A percentile compares a stretch with the other conserved stretches of the same genome.
Conservation (phyloP, 768 basidiomycete genomes). For the Neoboletus magnificus region DNA sequence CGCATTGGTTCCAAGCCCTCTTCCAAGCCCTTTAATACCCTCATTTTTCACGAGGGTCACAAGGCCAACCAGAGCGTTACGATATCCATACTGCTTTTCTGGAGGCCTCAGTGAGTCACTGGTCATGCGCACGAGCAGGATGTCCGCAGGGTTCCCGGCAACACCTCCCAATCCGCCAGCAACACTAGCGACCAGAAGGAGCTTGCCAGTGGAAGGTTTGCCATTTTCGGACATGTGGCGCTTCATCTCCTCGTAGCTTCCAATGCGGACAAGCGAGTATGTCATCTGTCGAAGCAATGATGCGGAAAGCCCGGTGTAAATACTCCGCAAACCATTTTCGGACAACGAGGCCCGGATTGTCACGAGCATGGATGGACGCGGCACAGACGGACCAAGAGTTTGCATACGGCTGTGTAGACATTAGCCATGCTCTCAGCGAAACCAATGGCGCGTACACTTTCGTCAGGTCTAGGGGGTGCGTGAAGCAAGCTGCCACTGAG, state of each 20-base stretch:
- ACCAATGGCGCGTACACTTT: constrained; percentile 60
- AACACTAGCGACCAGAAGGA: constrained; percentile 62
- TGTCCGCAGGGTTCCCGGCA: constrained; percentile 79
- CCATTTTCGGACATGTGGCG: constrained; percentile 47
- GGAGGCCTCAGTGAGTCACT: constrained; percentile 76
- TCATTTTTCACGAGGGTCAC: constrained; percentile 61
- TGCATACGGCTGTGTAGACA: constrained; percentile 67
- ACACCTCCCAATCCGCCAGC: constrained; percentile 82
- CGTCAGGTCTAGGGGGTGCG: constrained; percentile 80
- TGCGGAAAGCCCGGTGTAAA: constrained; percentile 81
- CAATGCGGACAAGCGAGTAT: constrained; percentile 82
- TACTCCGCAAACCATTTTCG: constrained; percentile 65
- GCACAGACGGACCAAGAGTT: constrained; percentile 51
- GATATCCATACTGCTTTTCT: constrained; percentile 72
- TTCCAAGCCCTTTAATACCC: constrained; percentile 61
- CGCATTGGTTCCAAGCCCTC: constrained; percentile 78
- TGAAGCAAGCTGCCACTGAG: constrained; percentile 75
- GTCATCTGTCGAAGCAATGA: constrained; percentile 88
- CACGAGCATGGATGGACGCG: constrained; percentile 60
- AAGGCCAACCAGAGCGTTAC: constrained; percentile 77
- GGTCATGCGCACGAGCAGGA: constrained; percentile 82
- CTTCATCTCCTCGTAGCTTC: constrained; percentile 79
- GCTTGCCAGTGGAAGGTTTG: constrained; percentile 48
- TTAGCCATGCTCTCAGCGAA: background rate
- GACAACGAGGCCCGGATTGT: constrained; percentile 63